Percentiles rank a stretch among this genome's conserved stretches.
These are phyloP conservation scores for Groenewaldozyma sp. DNA, from an alignment of 1,139 yeast species.

Conservation along the genomic window DNA sequence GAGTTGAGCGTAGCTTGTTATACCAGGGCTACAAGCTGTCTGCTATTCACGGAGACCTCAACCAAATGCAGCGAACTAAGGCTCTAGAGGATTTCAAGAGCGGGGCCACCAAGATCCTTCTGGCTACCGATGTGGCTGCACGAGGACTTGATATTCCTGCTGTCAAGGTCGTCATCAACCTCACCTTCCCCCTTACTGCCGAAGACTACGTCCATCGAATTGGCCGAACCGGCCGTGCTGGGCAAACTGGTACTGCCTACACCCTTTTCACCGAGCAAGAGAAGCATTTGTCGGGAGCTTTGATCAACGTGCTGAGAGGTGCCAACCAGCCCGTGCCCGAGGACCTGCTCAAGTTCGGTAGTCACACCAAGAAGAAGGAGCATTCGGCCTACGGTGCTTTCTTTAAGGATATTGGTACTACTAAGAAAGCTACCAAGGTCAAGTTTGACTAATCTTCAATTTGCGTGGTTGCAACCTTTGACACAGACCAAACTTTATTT, in stretches of 20 bases:
- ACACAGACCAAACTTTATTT: no score
- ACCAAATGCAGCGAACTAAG: slow-evolving; percentile 84
- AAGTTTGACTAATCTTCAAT: slow-evolving; percentile 59
- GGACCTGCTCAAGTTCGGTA: slow-evolving; percentile 87
- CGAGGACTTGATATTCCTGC: slow-evolving; percentile 97
- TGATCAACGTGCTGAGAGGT: slow-evolving; percentile 83
- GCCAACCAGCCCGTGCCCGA: slow-evolving; percentile 98
- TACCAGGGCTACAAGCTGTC: slow-evolving; percentile 74
- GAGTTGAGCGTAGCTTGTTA: slow-evolving; percentile 70
- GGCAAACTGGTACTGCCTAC: slow-evolving; percentile 88
- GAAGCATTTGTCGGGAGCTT: slow-evolving; percentile 91
- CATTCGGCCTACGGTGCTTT: slow-evolving; percentile 96
- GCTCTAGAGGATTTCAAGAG: slow-evolving; percentile 80
- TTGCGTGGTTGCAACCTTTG: no score
- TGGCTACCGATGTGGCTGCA: slow-evolving; percentile 99
- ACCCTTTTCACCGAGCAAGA: slow-evolving; percentile 95
- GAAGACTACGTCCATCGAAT: slow-evolving; percentile 98
- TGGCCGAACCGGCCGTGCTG: slow-evolving; percentile 99
- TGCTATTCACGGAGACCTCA: slow-evolving; percentile 92
- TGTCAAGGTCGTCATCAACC: slow-evolving; percentile 88
- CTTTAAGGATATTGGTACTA: slow-evolving; percentile 82
- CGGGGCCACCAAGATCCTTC: slow-evolving; percentile 64
- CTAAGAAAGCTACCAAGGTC: slow-evolving; percentile 83
- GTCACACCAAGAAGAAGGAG: slow-evolving; percentile 95
- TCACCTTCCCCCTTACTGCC: slow-evolving; percentile 94